Base-by-base conservation (phyloP, 177 flowering plant species). In the Vitis hybrid region DNA sequence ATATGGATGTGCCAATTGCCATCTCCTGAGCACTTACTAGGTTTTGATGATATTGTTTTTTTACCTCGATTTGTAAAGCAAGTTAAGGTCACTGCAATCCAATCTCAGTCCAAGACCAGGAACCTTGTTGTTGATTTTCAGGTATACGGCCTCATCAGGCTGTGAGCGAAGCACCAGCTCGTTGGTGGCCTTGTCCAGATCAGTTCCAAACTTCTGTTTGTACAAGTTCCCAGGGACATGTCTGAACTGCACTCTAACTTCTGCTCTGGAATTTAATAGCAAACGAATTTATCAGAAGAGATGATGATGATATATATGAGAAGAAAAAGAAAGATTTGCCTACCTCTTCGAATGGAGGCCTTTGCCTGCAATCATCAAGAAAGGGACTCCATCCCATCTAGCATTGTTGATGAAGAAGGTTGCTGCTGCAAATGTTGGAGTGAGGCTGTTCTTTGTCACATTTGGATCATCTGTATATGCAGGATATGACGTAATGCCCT, bases 301-400 rank as follows among this genome's bases (percentile, higher is more conserved):
- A 19, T 35, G 19, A 70, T 52, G 13, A 10, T 15, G 17, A 11
- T 17, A 15, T 7, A 3, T 11, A 11, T 10, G 24, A 4, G 2
- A 12, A 9, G 55, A 4, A 15, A 27, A 24, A 24, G 27, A 24
- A 24, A 0, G 27, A 24, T 24, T 30, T 19, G 24, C 56, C 7
- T 59, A 85, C 88, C 88, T 57, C 72, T 62, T 81, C 27, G 81
- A 77, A 48, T 83, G 75, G 12, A 87, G 82, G 4, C 87, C 87
- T 71, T 84, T 82, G 56, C 91, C 91, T 48, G 86, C 91, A 73
- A 80, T 83, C 82, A 88, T 88, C 15, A 88, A 62, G 68, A 88
- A 86, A 35, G 91, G 91, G 54, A 88, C 91, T 17, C 91, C 89
- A 78, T 88, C 91, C 91, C 91, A 88, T 54, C 91, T 70, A 2